These are phyloP conservation scores for Vaccinium macrocarpon DNA, from an alignment of 148 eudicot genomes.

Conservation along the genomic window DNA sequence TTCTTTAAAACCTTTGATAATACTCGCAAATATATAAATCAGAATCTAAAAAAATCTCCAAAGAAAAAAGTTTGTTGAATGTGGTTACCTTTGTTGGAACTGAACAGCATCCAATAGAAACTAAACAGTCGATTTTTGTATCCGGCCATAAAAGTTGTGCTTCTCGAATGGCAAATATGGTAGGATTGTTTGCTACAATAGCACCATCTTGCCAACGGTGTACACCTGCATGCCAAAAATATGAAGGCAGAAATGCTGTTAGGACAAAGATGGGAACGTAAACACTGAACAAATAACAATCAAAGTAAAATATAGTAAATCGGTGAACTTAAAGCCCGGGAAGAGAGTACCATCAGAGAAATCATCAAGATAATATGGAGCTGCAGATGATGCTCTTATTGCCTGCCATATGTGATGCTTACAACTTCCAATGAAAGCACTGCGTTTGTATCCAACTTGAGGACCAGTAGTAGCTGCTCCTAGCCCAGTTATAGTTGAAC, in stretches of 20 bases:
- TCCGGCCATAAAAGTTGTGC: slow-evolving; percentile 99
- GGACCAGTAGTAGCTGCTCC: slow-evolving; percentile 55
- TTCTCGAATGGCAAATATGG: slow-evolving; percentile 92
- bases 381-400: slow-evolving; percentile 98
- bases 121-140: slow-evolving; percentile 84
- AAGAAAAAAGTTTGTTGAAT: not conserved
- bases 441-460: slow-evolving; percentile 73
- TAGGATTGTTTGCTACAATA: slow-evolving; percentile 97
- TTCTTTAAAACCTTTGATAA: slow-evolving; percentile 6
- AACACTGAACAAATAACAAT: slow-evolving; percentile 10
- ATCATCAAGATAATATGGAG: slow-evolving; percentile 99
- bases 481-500: slow-evolving; percentile 55
- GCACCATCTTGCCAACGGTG: slow-evolving; percentile 99
- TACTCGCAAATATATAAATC: not conserved
- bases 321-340: slow-evolving; percentile 1
- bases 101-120: slow-evolving; percentile 92
- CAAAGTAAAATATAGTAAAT: not conserved
- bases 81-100: slow-evolving; percentile 81
- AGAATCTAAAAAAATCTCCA: not conserved
- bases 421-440: slow-evolving; percentile 95
- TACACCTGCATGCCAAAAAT: slow-evolving; percentile 41
- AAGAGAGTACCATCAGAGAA: slow-evolving; percentile 73
- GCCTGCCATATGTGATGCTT: slow-evolving; percentile 96
- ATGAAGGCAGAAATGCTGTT: slow-evolving; percentile 13
- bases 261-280: slow-evolving; percentile 2